A percentile compares a stretch with the other conserved stretches of the same genome.
phyloP scores from a whole-genome alignment of 768 basidiomycete genomes.

The Boletus huronensis region DNA sequence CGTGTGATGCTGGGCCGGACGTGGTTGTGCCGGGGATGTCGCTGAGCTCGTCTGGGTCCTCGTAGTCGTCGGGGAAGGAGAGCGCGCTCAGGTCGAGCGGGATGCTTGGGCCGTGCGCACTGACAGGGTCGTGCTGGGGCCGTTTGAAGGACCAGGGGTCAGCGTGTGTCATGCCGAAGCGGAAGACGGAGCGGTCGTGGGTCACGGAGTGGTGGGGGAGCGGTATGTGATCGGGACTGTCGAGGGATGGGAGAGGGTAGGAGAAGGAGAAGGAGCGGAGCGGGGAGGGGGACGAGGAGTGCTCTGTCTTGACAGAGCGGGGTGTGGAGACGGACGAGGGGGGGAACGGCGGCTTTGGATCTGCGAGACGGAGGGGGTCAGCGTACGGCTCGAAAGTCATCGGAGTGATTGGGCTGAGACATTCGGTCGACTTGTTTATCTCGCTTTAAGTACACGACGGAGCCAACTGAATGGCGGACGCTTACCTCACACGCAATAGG shows the following conservation, averaged over 20 bases:
- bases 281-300: slow-evolving; percentile 22
- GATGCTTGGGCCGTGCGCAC: slow-evolving; percentile 14
- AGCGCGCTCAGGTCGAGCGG: slow-evolving; percentile 30
- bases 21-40: slow-evolving; percentile 36
- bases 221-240: background rate
- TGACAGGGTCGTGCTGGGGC: slow-evolving; percentile 1
- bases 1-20: slow-evolving; percentile 20
- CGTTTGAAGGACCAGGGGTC: slow-evolving; percentile 28
- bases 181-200: slow-evolving; percentile 13
- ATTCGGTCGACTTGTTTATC: background rate
- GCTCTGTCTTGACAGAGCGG: slow-evolving; percentile 30
- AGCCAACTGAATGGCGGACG: background rate
- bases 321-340: slow-evolving; percentile 6
- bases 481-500: slow-evolving; percentile 21
- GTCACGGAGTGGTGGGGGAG: background rate
- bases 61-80: slow-evolving; percentile 61
- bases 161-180: slow-evolving; percentile 28
- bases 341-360: background rate
- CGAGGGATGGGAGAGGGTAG: slow-evolving; percentile 11
- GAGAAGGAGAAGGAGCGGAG: slow-evolving; percentile 22
- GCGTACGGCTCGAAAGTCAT: slow-evolving; percentile 26
- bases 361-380: slow-evolving; percentile 17
- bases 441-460: slow-evolving; percentile 1
- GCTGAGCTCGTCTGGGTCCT: slow-evolving; percentile 53
- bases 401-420: background rate